A percentile compares a stretch with the other conserved stretches of the same genome.
phyloP scores from a whole-genome alignment of 495 filamentous ascomycete genomes.

The Astrothelium macrocarpum region DNA sequence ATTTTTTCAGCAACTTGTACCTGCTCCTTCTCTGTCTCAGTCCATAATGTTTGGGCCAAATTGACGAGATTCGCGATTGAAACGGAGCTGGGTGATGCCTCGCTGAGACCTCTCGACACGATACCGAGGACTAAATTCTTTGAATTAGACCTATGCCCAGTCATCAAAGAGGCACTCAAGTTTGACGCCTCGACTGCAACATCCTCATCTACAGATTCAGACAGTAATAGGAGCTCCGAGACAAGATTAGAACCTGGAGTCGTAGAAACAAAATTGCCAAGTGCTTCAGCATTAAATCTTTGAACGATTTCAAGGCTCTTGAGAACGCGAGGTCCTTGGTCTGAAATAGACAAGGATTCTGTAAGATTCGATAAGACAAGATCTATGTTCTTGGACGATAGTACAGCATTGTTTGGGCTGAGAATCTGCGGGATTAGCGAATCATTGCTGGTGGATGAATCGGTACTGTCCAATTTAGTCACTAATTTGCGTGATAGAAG shows the following conservation, averaged over 20 bases:
- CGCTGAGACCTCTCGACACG: conserved; percentile 41
- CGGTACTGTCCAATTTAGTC: neutral
- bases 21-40: conserved; percentile 28
- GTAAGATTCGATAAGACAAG: conserved; percentile 28
- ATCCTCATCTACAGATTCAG: conserved; percentile 47
- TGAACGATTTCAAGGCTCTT: conserved; percentile 24
- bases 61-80: conserved; percentile 41
- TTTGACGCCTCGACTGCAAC: conserved; percentile 42
- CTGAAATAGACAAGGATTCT: conserved; percentile 25
- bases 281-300: conserved; percentile 14
- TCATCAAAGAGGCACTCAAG: conserved; percentile 25
- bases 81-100: conserved; percentile 45
- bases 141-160: neutral
- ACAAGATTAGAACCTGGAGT: conserved; percentile 44
- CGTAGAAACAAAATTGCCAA: conserved; percentile 27
- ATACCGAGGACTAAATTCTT: conserved; percentile 34
- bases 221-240: conserved; percentile 46
- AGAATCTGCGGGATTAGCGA: neutral
- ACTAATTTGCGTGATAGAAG: conserved; percentile 20
- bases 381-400: conserved; percentile 20
- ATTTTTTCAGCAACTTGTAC: conserved; percentile 33
- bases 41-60: conserved; percentile 44
- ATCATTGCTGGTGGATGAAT: no score
- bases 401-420: neutral
- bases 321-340: conserved; percentile 24